Evolutionary conservation across 1,284 basidiomycete species (phyloP).

Genomic region (Cryptococcus sp.): DNA sequence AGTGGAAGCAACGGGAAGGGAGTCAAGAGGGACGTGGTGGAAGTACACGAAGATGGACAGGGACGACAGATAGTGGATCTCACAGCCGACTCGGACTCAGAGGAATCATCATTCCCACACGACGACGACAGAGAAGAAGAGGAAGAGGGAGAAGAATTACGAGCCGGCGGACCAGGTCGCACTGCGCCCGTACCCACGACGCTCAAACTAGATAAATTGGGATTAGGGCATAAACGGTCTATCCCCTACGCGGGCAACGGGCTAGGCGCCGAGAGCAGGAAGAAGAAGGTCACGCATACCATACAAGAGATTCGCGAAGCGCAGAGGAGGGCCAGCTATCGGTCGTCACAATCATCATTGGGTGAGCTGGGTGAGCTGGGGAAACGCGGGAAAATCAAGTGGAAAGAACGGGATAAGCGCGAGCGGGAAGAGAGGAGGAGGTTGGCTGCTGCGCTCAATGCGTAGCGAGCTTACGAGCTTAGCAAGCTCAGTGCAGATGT

Average conservation of each 20-base stretch:
- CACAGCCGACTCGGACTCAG: constrained; percentile 13
- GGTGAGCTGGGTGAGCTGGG: constrained; percentile 25
- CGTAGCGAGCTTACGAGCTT: not conserved
- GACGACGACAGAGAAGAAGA: not conserved
- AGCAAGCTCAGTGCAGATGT: not conserved
- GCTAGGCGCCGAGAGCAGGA: not conserved
- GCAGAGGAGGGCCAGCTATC: constrained; percentile 29
- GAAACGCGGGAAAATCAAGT: constrained; percentile 45
- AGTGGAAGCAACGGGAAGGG: not conserved
- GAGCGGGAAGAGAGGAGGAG: constrained; percentile 43
- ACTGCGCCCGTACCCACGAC: constrained; percentile 44
- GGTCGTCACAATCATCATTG: not conserved
- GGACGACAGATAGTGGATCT: constrained; percentile 17
- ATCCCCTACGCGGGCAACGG: not conserved
- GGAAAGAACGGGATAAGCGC: constrained; percentile 41
- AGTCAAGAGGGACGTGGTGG: not conserved
- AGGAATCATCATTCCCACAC: constrained; percentile 13
- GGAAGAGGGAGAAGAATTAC: not conserved
- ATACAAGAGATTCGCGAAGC: constrained; percentile 40
- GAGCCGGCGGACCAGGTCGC: constrained; percentile 39
- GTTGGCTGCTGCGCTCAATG: constrained; percentile 35
- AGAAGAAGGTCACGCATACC: constrained; percentile 44
- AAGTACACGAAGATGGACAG: constrained; percentile 16
- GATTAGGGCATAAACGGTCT: constrained; percentile 36
- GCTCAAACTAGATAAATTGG: constrained; percentile 47